These are phyloP conservation scores for Alternaria panax DNA, from an alignment of 2,329 filamentous ascomycete species.

Conservation along the genomic window DNA sequence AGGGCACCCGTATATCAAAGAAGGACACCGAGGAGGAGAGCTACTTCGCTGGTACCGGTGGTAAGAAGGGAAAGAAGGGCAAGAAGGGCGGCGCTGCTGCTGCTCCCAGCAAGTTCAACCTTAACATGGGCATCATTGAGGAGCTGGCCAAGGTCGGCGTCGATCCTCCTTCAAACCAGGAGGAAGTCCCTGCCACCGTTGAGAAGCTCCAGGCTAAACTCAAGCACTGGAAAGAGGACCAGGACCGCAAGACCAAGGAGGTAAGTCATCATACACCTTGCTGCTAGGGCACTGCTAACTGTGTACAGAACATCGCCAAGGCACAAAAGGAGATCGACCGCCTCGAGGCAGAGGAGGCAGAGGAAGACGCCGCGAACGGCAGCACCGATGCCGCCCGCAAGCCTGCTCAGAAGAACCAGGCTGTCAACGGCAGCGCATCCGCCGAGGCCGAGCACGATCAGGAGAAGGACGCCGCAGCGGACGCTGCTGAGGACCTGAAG, in stretches of 20 bases:
- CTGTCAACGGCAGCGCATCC: slow-evolving; percentile 60
- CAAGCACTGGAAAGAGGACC: slow-evolving; percentile 87
- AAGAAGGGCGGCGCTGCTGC: slow-evolving; percentile 75
- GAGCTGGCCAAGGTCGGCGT: slow-evolving; percentile 85
- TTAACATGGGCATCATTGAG: slow-evolving; percentile 90
- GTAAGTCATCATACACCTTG: slow-evolving; percentile 61
- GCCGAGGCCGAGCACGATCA: slow-evolving; percentile 63
- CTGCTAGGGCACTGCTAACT: slow-evolving; percentile 18
- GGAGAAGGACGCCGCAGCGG: slow-evolving; percentile 66
- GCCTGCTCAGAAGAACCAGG: slow-evolving; percentile 59
- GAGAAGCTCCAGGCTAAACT: slow-evolving; percentile 96
- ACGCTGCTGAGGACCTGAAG: slow-evolving; percentile 67
- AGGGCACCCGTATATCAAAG: slow-evolving; percentile 81
- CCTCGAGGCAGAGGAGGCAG: slow-evolving; percentile 75
- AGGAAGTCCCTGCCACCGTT: slow-evolving; percentile 77
- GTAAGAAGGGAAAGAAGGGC: slow-evolving; percentile 88
- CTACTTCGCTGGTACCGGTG: slow-evolving; percentile 75
- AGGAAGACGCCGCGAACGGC: slow-evolving; percentile 54
- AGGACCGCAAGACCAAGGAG: slow-evolving; percentile 86
- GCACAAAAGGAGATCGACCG: slow-evolving; percentile 94
- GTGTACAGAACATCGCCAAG: slow-evolving; percentile 85
- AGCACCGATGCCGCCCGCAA: slow-evolving; percentile 65
- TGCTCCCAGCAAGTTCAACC: slow-evolving; percentile 72
- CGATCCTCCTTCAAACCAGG: slow-evolving; percentile 84
- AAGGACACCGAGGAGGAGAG: slow-evolving; percentile 90